Conservation (phyloP, 1,284 basidiomycete species). For the Rhizoctonia solani region DNA sequence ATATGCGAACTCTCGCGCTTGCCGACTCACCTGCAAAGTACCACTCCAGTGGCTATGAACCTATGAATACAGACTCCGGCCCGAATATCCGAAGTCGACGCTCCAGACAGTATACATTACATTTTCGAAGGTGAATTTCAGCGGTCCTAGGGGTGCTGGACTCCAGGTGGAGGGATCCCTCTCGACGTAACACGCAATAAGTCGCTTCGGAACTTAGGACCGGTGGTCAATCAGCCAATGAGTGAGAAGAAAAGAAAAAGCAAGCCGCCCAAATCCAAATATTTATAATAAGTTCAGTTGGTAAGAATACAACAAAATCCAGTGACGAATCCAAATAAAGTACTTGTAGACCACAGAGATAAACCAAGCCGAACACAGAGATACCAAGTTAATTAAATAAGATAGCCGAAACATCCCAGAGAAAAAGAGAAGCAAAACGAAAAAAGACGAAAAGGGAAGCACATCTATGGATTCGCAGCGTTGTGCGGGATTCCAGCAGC, state of each 20-base stretch:
- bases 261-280: background rate
- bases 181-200: slow-evolving; percentile 23
- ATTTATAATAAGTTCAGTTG: slow-evolving; percentile 9
- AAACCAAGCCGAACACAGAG: too few species aligned
- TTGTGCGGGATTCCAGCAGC: background rate
- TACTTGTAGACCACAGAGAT: background rate
- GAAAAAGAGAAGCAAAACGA: too few species aligned
- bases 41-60: slow-evolving; percentile 19
- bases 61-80: too few species aligned
- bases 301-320: slow-evolving; percentile 12
- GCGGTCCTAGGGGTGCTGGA: slow-evolving; percentile 22
- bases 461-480: background rate
- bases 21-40: background rate
- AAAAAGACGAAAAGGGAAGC: background rate
- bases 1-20: slow-evolving; percentile 27
- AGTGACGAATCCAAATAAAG: background rate
- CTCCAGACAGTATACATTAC: background rate
- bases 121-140: slow-evolving; percentile 33
- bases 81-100: slow-evolving; percentile 16
- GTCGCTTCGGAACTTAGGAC: slow-evolving; percentile 3
- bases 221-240: slow-evolving; percentile 4
- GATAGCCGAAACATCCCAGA: background rate
- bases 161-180: too few species aligned
- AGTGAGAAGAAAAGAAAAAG: slow-evolving; percentile 6
- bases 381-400: background rate